Conservation (phyloP, 1,139 yeast species). For the Saccharomyces hybrid region DNA sequence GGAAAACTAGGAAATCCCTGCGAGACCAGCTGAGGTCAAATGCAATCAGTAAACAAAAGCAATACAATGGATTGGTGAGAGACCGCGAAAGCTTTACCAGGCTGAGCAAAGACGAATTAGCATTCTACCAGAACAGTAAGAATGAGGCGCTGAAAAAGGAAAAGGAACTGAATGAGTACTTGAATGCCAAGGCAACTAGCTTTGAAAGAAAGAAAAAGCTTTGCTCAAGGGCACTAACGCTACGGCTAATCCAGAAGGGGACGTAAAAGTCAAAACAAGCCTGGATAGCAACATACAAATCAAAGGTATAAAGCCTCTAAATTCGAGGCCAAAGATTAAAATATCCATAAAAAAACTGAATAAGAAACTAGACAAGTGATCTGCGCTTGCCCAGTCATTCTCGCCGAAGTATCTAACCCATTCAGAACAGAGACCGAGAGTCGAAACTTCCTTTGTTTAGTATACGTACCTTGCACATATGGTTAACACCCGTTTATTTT, state of each 20-base stretch:
- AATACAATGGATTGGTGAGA: slow-evolving; percentile 17
- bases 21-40: slow-evolving; percentile 26
- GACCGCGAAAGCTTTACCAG: slow-evolving; percentile 25
- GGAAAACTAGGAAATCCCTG: slow-evolving; percentile 23
- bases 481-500: neutral
- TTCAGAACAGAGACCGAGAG: neutral
- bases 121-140: slow-evolving; percentile 7
- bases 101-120: slow-evolving; percentile 19
- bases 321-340: neutral
- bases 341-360: neutral
- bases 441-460: neutral
- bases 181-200: slow-evolving; percentile 8
- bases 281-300: neutral
- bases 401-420: neutral
- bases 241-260: neutral
- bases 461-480: neutral
- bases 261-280: neutral
- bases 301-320: neutral
- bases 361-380: neutral
- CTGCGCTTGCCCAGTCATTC: neutral
- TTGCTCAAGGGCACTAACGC: neutral
- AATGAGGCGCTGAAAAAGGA: slow-evolving; percentile 17
- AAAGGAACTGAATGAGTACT: slow-evolving; percentile 11
- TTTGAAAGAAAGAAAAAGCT: slow-evolving; percentile 13
- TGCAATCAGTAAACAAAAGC: slow-evolving; percentile 24